phyloP scores from a whole-genome alignment of 768 basidiomycete species.

The Roridomyces roridus region DNA sequence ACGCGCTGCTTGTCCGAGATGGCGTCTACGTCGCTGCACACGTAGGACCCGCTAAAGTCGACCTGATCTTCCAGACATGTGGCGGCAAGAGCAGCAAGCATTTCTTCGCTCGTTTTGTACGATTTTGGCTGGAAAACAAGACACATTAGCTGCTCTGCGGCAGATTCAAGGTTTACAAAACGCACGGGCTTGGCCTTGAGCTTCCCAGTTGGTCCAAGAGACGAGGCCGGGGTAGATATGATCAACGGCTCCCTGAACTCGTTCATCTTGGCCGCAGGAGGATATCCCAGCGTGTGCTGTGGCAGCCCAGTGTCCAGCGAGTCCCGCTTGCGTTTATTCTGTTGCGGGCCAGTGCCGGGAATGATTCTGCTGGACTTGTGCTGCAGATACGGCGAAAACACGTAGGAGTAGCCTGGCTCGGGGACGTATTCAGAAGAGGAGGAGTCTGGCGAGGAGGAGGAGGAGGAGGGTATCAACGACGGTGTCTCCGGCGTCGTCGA shows the following conservation, averaged over 20 bases:
- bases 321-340: slow-evolving; percentile 7
- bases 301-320: slow-evolving; percentile 1
- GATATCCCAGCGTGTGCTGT: not conserved
- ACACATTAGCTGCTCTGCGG: not conserved
- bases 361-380: not conserved
- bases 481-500: no score
- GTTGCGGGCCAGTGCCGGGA: not conserved
- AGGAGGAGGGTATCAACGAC: not conserved
- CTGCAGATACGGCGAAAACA: not conserved
- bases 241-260: slow-evolving; percentile 11
- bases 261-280: slow-evolving; percentile 1
- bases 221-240: not conserved
- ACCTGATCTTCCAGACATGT: slow-evolving; percentile 35
- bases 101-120: slow-evolving; percentile 8
- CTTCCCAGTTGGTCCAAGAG: slow-evolving; percentile 14
- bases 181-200: slow-evolving; percentile 22
- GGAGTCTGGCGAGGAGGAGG: not conserved
- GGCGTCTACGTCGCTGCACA: slow-evolving; percentile 33
- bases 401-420: not conserved
- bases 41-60: slow-evolving; percentile 50
- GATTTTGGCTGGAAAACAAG: slow-evolving; percentile 5
- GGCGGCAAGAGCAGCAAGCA: slow-evolving; percentile 11
- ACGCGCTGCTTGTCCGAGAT: slow-evolving; percentile 46
- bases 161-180: not conserved
- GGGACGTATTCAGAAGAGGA: not conserved